Conservation (phyloP, 2,329 filamentous ascomycete species). For the Colletotrichum sp. region DNA sequence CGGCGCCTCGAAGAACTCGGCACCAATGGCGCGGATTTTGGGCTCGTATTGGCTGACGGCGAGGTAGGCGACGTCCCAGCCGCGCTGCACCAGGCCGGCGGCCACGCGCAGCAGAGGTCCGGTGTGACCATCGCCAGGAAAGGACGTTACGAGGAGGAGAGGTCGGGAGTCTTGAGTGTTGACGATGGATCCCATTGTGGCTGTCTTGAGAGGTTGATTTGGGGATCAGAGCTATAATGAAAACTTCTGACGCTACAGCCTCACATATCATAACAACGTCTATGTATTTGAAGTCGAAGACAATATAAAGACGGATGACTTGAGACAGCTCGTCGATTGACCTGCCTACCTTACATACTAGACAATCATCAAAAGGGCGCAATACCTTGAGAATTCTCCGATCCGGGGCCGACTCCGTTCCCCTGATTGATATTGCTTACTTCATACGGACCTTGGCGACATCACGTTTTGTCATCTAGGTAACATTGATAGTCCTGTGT, state of each 20-base stretch:
- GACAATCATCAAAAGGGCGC: neutral
- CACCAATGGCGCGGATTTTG: neutral
- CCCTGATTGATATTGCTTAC: neutral
- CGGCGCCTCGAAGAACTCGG: neutral
- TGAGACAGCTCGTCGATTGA: neutral
- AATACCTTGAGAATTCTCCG: neutral
- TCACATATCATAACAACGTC: neutral
- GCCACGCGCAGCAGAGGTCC: neutral
- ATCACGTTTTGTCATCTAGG: neutral
- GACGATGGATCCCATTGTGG: neutral
- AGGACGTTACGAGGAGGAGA: neutral
- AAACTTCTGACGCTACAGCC: neutral
- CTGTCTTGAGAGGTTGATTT: neutral
- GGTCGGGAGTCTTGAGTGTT: neutral
- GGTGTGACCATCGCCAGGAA: neutral
- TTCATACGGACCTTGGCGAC: neutral
- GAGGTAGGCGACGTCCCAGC: neutral
- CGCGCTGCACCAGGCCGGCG: neutral
- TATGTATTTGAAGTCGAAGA: neutral
- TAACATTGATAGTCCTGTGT: neutral
- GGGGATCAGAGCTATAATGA: neutral
- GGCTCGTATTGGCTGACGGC: neutral
- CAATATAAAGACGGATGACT: neutral
- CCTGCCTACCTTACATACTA: neutral
- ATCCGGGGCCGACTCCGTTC: neutral